phyloP scores from a whole-genome alignment of 1,139 yeast genomes.

The Yarrowia galli region DNA sequence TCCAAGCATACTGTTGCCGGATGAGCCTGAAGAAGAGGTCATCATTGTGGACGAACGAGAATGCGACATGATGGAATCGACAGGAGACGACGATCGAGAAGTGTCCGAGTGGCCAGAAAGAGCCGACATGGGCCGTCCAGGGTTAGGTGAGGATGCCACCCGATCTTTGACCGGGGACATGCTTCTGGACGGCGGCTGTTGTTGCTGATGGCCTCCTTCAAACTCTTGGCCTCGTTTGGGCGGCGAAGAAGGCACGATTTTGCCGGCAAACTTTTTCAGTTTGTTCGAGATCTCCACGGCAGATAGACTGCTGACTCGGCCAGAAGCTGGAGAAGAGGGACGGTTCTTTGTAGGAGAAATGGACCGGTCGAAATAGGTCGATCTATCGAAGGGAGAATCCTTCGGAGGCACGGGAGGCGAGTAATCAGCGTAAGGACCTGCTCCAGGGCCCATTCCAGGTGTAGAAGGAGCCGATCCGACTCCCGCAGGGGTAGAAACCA shows the following conservation, averaged over 20 bases:
- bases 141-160: conserved; percentile 11
- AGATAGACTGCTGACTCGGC: conserved; percentile 13
- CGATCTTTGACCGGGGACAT: conserved; percentile 8
- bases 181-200: conserved; percentile 5
- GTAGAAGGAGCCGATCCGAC: not conserved
- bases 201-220: not conserved
- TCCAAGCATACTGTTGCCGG: conserved; percentile 13
- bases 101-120: not conserved
- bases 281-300: conserved; percentile 23
- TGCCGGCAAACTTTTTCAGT: conserved; percentile 25
- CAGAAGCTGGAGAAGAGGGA: not conserved
- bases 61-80: conserved; percentile 28
- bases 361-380: conserved; percentile 22
- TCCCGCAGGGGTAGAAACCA: not conserved
- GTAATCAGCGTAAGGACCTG: conserved; percentile 6
- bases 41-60: conserved; percentile 28
- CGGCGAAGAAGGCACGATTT: conserved; percentile 3
- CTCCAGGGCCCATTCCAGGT: conserved; percentile 14
- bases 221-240: conserved; percentile 15
- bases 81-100: conserved; percentile 11
- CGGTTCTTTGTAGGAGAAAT: conserved; percentile 19
- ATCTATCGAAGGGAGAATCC: conserved; percentile 15
- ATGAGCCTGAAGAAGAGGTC: conserved; percentile 14
- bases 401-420: conserved; percentile 33
- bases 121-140: conserved; percentile 11